Percentiles rank a stretch among this genome's conserved stretches.
Evolutionary conservation across 148 eudicot genomes (phyloP).

Genomic region (Rhododendron molle): DNA sequence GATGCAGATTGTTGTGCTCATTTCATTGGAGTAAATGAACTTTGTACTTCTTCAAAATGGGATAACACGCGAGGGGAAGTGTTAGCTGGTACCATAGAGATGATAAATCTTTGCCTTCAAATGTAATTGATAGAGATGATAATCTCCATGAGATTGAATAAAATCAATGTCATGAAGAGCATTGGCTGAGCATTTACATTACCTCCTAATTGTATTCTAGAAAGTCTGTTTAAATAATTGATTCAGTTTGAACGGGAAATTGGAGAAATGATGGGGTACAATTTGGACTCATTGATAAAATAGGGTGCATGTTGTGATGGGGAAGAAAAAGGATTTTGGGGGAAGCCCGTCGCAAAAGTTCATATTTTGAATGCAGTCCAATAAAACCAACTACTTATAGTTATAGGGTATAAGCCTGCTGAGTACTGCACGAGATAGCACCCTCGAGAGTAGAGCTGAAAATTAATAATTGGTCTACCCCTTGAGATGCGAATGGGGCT

Average conservation of each 20-base stretch:
- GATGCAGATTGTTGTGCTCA: neutral
- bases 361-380: neutral
- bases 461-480: neutral
- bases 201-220: neutral
- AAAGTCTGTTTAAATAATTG: neutral
- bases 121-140: neutral
- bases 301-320: neutral
- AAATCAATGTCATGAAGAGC: neutral
- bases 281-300: neutral
- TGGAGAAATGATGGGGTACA: neutral
- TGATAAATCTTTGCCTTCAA: neutral
- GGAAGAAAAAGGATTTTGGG: neutral
- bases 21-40: neutral
- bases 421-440: neutral
- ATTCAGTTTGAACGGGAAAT: neutral
- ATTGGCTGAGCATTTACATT: neutral
- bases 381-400: neutral
- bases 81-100: neutral
- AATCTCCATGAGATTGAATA: neutral
- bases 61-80: neutral
- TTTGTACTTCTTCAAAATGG: neutral
- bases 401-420: neutral
- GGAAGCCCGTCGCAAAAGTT: neutral
- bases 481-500: neutral
- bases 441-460: neutral